Conservation (phyloP, 345 rosid species). For the Eucalyptus sp. region DNA sequence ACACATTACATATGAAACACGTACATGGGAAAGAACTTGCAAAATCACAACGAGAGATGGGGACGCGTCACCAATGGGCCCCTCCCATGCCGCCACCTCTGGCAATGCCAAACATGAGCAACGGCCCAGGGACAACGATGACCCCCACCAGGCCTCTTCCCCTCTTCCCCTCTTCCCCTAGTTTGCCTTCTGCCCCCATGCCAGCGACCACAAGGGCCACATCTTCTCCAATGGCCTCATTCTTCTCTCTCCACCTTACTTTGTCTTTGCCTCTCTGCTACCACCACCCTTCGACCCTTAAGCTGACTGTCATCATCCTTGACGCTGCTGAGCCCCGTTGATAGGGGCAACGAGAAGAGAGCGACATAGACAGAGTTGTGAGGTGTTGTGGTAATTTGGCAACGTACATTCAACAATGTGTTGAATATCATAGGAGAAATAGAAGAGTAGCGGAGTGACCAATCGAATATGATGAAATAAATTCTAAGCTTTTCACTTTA, state of each 20-base stretch:
- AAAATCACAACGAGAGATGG: background rate
- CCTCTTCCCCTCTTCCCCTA: background rate
- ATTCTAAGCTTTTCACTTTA: background rate
- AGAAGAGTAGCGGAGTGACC: background rate
- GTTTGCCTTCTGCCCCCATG: background rate
- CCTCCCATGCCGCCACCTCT: background rate
- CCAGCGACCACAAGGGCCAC: background rate
- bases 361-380: background rate
- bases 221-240: too few species aligned
- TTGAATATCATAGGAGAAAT: background rate
- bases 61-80: background rate
- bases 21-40: background rate
- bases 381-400: background rate
- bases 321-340: background rate
- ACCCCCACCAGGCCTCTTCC: background rate
- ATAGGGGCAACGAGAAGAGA: background rate
- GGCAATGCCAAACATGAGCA: background rate
- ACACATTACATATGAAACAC: background rate
- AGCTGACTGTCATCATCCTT: background rate
- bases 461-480: background rate
- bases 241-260: background rate
- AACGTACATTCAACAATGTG: background rate
- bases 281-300: background rate
- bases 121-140: background rate
- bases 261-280: background rate